phyloP scores from a whole-genome alignment of 176 grass and related monocot genomes.

The Elymus sibiricus region DNA sequence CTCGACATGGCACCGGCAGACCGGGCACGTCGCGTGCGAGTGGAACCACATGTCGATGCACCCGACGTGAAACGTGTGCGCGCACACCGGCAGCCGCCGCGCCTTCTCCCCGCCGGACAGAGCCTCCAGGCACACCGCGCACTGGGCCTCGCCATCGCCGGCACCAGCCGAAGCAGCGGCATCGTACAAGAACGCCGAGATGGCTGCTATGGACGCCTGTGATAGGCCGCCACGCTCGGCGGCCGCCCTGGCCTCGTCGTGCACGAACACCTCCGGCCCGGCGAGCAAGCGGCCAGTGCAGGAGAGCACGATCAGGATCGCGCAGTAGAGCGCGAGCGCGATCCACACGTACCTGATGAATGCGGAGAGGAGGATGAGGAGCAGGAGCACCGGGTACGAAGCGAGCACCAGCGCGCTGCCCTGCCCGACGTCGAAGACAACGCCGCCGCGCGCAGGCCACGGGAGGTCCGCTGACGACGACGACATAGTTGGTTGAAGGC shows the following conservation, averaged over 20 bases:
- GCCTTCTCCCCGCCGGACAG: conserved; percentile 30
- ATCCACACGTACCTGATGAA: conserved; percentile 44
- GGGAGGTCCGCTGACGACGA: background rate
- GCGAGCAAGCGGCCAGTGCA: background rate
- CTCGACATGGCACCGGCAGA: conserved; percentile 51
- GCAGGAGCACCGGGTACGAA: conserved; percentile 37
- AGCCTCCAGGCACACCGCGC: conserved; percentile 56
- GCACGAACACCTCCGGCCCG: background rate
- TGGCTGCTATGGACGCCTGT: background rate
- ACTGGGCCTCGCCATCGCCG: conserved; percentile 10
- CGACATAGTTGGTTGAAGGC: background rate
- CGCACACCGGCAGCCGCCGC: conserved; percentile 44
- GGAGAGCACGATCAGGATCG: conserved; percentile 3
- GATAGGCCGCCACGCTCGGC: conserved; percentile 9
- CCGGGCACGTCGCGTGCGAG: conserved; percentile 51
- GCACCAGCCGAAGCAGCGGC: too few species aligned
- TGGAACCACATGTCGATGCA: conserved; percentile 71
- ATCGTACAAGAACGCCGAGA: conserved; percentile 23
- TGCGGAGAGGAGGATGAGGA: conserved; percentile 39
- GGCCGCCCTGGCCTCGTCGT: background rate
- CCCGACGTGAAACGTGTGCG: conserved; percentile 57
- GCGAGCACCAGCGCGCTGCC: conserved; percentile 20
- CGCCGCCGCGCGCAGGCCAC: background rate
- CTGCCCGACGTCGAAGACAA: background rate
- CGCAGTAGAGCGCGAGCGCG: conserved; percentile 38